These are phyloP conservation scores for Russula lepida DNA, from an alignment of 768 basidiomycete species.

Conservation along the genomic window DNA sequence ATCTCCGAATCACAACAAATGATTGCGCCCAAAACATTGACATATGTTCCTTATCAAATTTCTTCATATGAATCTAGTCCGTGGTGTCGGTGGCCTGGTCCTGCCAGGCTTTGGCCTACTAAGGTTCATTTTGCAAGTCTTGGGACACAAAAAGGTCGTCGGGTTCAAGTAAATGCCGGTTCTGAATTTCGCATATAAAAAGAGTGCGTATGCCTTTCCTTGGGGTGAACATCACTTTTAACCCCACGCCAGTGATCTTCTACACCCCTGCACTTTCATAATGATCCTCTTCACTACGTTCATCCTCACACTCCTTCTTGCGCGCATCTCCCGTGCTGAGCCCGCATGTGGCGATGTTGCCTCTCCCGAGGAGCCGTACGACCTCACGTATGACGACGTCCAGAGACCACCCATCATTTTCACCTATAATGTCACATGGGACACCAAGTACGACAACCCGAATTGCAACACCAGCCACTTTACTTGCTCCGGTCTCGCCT, in stretches of 20 bases:
- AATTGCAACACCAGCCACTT: constrained; percentile 33
- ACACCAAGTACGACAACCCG: constrained; percentile 37
- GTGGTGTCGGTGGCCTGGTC: no score
- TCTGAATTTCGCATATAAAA: neutral
- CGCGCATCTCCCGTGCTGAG: neutral
- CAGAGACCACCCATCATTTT: no score
- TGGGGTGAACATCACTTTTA: neutral
- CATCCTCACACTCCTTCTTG: neutral
- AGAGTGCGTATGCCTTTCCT: neutral
- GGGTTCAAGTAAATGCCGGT: neutral
- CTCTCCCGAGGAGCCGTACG: neutral
- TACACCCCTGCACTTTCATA: neutral
- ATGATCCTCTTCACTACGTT: neutral
- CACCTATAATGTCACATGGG: no score
- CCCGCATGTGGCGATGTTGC: neutral
- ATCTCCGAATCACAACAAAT: neutral
- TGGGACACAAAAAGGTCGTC: neutral
- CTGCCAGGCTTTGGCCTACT: no score
- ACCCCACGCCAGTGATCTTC: neutral
- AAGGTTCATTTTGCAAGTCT: neutral
- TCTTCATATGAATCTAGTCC: no score
- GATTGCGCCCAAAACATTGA: neutral
- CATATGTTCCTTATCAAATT: neutral
- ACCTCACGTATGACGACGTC: neutral
- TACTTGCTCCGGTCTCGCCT: constrained; percentile 39